Percentiles rank a stretch among this genome's conserved stretches.
These are phyloP conservation scores for Monoraphidium neglectum DNA, from an alignment of 139 green algal species.

Conservation along the genomic window DNA sequence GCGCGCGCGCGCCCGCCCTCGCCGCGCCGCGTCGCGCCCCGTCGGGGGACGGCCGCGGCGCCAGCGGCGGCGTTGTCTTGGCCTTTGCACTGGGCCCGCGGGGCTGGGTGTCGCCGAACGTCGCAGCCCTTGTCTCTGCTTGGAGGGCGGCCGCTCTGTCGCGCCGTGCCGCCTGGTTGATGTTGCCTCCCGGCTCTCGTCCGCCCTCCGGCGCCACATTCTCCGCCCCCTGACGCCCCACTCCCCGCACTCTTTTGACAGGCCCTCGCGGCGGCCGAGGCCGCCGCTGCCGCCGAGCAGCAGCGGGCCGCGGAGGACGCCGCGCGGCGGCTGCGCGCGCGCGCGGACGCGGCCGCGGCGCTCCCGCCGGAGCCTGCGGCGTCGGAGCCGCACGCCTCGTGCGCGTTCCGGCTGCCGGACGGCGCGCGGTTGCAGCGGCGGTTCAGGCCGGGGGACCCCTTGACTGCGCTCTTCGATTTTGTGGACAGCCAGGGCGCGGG, in stretches of 20 bases:
- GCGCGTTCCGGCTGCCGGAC: constrained; percentile 72
- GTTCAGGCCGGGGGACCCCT: constrained; percentile 45
- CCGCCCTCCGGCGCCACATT: no score
- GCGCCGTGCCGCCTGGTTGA: background rate
- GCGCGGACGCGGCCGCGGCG: constrained; percentile 34
- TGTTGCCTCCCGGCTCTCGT: background rate
- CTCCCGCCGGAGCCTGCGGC: constrained; percentile 51
- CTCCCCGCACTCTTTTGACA: no score
- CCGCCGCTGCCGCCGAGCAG: constrained; percentile 1
- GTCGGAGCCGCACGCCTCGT: constrained; percentile 26
- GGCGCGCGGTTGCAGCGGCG: constrained; percentile 52
- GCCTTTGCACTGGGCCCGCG: constrained; percentile 5
- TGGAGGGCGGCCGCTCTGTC: background rate
- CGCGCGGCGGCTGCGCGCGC: constrained; percentile 6
- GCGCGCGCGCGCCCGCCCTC: no score
- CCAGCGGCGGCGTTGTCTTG: background rate
- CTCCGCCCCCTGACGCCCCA: no score
- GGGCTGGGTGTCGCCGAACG: background rate
- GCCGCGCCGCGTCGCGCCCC: no score
- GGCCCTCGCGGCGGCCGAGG: constrained; percentile 29
- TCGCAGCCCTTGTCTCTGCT: background rate
- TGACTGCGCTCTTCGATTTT: constrained; percentile 71
- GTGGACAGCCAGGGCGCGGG: constrained; percentile 54
- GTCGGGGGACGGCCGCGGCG: no score
- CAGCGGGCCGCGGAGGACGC: constrained; percentile 7